Percentiles rank a stretch among this genome's conserved stretches.
Conservation (phyloP, 495 filamentous ascomycete genomes). For the Penicillium cosmopolitanum region DNA sequence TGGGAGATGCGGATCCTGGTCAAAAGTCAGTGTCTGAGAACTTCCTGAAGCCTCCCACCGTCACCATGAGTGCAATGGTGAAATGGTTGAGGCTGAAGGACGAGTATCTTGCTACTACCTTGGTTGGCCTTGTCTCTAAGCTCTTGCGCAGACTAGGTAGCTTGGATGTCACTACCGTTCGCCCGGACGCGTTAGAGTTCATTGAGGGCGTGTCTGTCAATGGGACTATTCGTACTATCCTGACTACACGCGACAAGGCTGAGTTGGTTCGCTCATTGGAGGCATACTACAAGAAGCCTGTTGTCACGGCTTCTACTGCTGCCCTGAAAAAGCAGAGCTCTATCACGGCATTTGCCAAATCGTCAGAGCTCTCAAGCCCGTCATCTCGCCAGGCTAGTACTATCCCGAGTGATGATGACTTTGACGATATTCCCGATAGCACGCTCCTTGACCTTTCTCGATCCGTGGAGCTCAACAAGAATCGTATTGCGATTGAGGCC, state of each 20-base stretch:
- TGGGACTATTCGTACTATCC: constrained; percentile 66
- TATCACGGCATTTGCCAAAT: constrained; percentile 66
- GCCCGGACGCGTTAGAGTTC: constrained; percentile 59
- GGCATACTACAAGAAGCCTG: constrained; percentile 65
- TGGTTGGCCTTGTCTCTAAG: constrained; percentile 69
- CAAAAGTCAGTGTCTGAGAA: constrained; percentile 45
- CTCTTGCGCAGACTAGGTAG: constrained; percentile 73
- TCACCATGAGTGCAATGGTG: constrained; percentile 67
- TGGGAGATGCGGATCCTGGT: constrained; percentile 50
- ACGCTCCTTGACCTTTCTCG: constrained; percentile 48
- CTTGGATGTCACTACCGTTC: constrained; percentile 66
- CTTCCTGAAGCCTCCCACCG: constrained; percentile 61
- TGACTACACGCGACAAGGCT: constrained; percentile 76
- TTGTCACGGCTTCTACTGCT: constrained; percentile 49
- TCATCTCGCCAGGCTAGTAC: constrained; percentile 24
- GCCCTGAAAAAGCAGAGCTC: constrained; percentile 64
- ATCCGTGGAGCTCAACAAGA: constrained; percentile 54
- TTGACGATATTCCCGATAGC: constrained; percentile 47
- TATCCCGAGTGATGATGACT: constrained; percentile 45
- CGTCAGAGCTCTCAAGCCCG: constrained; percentile 40
- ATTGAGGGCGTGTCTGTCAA: constrained; percentile 64
- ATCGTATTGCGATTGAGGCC: constrained; percentile 40
- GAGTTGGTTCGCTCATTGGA: constrained; percentile 80
- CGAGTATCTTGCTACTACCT: constrained; percentile 73
- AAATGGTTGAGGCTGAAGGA: constrained; percentile 87